A percentile compares a stretch with the other conserved stretches of the same genome.
Conservation (phyloP, 129 eudicot species). For the Arctium lappa region DNA sequence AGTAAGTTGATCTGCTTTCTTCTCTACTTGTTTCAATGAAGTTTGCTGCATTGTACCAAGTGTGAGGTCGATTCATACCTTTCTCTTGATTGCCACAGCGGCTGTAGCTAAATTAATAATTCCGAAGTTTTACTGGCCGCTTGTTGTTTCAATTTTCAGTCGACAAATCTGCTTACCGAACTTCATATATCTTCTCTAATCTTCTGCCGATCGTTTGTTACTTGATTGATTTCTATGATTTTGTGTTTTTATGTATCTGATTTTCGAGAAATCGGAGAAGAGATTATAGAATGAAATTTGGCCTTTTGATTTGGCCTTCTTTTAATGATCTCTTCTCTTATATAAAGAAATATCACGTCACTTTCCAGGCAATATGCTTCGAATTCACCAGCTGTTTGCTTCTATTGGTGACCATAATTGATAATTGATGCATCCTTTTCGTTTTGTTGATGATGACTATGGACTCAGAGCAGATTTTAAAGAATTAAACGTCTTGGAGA, state of each 20-base stretch:
- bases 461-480: neutral
- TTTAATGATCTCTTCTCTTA: neutral
- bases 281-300: neutral
- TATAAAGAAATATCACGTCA: constrained; percentile 2
- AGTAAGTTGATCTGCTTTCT: too few relatives aligned
- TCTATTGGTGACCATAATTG: neutral
- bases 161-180: constrained; percentile 42
- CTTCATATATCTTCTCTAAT: constrained; percentile 5
- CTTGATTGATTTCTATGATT: neutral
- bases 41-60: constrained; percentile 33
- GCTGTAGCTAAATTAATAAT: constrained; percentile 28
- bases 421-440: neutral
- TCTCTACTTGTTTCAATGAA: too few relatives aligned
- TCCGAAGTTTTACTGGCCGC: constrained; percentile 39
- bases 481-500: neutral
- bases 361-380: neutral
- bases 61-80: constrained; percentile 11
- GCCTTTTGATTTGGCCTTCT: neutral
- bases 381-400: neutral
- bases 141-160: constrained; percentile 26
- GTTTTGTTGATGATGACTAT: neutral
- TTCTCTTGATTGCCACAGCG: constrained; percentile 27
- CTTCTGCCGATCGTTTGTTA: neutral
- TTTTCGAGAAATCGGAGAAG: neutral
- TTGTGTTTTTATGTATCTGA: neutral